Conservation (phyloP, 495 filamentous ascomycete species). For the Neurospora discreta region DNA sequence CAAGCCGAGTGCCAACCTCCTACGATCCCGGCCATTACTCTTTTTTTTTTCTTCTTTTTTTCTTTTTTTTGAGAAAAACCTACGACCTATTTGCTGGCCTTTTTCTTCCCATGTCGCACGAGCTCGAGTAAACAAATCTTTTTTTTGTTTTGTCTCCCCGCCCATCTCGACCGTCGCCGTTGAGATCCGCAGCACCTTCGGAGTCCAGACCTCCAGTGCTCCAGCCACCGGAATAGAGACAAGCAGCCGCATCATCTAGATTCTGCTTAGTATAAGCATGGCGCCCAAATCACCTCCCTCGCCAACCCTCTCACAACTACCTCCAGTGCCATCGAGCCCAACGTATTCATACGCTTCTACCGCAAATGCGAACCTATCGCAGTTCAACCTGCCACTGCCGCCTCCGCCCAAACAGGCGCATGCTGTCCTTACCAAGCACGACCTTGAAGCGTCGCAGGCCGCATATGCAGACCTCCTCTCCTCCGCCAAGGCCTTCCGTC, state of each 20-base stretch:
- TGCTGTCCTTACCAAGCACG: conserved; percentile 46
- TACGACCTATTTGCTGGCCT: not conserved
- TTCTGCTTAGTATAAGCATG: conserved; percentile 4
- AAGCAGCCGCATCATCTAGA: not conserved
- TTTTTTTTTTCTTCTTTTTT: not conserved
- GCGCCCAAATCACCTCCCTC: conserved; percentile 27
- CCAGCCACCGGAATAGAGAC: not conserved
- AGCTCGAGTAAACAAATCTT: not conserved
- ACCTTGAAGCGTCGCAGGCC: conserved; percentile 46
- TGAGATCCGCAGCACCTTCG: not conserved
- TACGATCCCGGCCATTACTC: not conserved
- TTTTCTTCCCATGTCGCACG: not conserved
- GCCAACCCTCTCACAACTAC: conserved; percentile 36
- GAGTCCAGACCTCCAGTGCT: not conserved
- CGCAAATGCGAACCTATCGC: conserved; percentile 39
- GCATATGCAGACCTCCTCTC: conserved; percentile 50
- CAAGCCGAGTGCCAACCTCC: conserved; percentile 1
- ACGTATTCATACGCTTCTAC: conserved; percentile 52
- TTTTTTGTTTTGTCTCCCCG: too few species aligned
- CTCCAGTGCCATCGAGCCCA: conserved; percentile 45
- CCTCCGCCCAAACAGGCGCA: conserved; percentile 44
- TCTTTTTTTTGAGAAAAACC: too few species aligned
- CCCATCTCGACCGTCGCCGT: not conserved
- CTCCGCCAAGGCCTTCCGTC: conserved; percentile 47
- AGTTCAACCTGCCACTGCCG: conserved; percentile 46